A percentile compares a stretch with the other conserved stretches of the same genome.
Evolutionary conservation across 805 yeast genomes (phyloP).

Genomic region (Starmerella bombicola): DNA sequence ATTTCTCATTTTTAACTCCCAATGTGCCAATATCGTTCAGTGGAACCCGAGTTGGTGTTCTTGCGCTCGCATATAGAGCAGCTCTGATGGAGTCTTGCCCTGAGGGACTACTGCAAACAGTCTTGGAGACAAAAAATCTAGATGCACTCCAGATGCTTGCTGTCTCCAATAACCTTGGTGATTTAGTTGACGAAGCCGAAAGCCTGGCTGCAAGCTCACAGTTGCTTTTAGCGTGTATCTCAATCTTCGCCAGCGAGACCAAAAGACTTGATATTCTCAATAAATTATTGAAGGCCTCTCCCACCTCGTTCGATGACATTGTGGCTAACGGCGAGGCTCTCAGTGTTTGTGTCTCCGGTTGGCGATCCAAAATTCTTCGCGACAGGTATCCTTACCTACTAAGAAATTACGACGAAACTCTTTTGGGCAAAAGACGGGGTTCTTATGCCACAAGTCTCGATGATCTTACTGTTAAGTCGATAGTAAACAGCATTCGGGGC

Average conservation of each 20-base stretch:
- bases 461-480: slow-evolving; percentile 37
- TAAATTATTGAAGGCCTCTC: slow-evolving; percentile 43
- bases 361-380: slow-evolving; percentile 47
- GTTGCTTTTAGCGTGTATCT: slow-evolving; percentile 32
- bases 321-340: slow-evolving; percentile 80
- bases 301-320: slow-evolving; percentile 62
- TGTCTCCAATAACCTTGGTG: neutral
- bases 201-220: slow-evolving; percentile 20
- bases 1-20: slow-evolving; percentile 4
- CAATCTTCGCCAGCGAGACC: no score
- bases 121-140: neutral
- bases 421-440: neutral
- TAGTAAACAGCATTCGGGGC: slow-evolving; percentile 56
- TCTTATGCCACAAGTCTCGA: slow-evolving; percentile 29
- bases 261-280: no score
- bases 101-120: no score
- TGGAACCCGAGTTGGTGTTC: neutral
- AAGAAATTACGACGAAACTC: neutral
- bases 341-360: slow-evolving; percentile 57
- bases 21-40: neutral
- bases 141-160: slow-evolving; percentile 14
- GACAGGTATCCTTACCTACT: slow-evolving; percentile 9
- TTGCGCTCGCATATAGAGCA: slow-evolving; percentile 5
- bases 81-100: no score
- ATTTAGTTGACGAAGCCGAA: neutral